Evolutionary conservation across 805 yeast genomes (phyloP).

Genomic region (Lachancea sp.): DNA sequence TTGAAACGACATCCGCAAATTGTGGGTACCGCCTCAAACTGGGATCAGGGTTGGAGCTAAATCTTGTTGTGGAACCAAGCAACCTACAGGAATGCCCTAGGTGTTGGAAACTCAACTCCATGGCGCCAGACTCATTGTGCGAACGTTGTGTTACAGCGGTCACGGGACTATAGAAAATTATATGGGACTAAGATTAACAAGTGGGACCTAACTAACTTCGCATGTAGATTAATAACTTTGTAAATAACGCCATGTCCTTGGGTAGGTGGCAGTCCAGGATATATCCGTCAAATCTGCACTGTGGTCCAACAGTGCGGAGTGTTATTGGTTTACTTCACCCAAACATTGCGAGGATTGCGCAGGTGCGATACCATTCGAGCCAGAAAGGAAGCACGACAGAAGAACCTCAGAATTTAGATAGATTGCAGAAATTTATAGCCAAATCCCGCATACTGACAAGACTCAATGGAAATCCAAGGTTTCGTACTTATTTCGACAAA

Average conservation of each 20-base stretch:
- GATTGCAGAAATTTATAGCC: slow-evolving; percentile 19
- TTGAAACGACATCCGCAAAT: slow-evolving; percentile 27
- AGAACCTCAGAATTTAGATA: slow-evolving; percentile 10
- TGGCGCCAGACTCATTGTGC: slow-evolving; percentile 51
- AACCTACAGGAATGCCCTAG: slow-evolving; percentile 70
- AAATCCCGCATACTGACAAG: slow-evolving; percentile 25
- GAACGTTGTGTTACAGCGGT: slow-evolving; percentile 48
- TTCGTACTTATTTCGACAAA: slow-evolving; percentile 22
- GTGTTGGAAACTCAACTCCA: slow-evolving; percentile 80
- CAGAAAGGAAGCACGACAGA: not conserved
- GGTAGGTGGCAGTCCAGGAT: not conserved
- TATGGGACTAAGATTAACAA: too few species aligned
- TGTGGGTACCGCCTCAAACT: slow-evolving; percentile 13
- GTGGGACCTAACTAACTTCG: not conserved
- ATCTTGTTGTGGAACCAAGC: slow-evolving; percentile 36
- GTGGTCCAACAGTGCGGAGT: not conserved
- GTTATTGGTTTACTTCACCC: not conserved
- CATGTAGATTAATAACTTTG: not conserved
- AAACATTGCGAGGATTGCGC: not conserved
- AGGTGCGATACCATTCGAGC: not conserved
- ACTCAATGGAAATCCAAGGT: slow-evolving; percentile 25
- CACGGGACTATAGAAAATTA: slow-evolving; percentile 9
- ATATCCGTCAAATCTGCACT: not conserved
- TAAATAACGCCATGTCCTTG: not conserved
- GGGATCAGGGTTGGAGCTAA: slow-evolving; percentile 28